Base-by-base conservation (phyloP, 1,284 basidiomycete genomes). In the Sanguinoderma infundibulare region DNA sequence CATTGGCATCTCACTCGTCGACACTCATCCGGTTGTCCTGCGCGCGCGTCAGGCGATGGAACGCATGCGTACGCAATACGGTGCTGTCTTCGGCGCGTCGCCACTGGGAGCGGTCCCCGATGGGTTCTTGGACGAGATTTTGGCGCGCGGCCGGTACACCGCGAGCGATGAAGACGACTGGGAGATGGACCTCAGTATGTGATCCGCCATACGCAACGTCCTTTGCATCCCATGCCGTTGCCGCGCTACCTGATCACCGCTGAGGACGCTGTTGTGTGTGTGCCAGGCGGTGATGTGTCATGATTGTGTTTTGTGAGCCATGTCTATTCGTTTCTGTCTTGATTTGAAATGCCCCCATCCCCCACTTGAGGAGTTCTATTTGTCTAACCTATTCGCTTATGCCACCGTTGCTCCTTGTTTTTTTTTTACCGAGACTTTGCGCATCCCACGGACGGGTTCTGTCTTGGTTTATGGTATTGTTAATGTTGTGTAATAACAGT, bases 21-120 rank as follows among this genome's bases (percentile, higher is more conserved):
- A 83, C 67, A 75, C 74, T 12, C 89, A 96, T 72, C 83, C 84
- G 7, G 82, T 94, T 7, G 83, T 96, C n/a, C 72, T 78, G 60
- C 83, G 92, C 50, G 87, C 90, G n/a, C 80, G 91, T 55, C 73
- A 68, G 53, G 77, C 75, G 61, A 93, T 94, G 92, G 85, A 87
- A 50, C 75, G 73, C 50, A 75, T 80, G 67, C 79, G 82, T 52
- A 69, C 68, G 22, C 75, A 75, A 24, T 82, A 83, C 20, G 78
- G 73, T 24, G 75, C 78, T 39, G 71, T 83, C 60, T 91, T 91
- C 71, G 79, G 74, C 36, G 88, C 87, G 17, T 90, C 88, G 36
- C 88, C 91, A 26, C 77, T 93, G 57, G 88, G 84, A 10, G 77
- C 84, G 20, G 85, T 86, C 26, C 75, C 81, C 7, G 72, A 72